Evolutionary conservation across 805 yeast genomes (phyloP).

Genomic region (Yarrowia sp.): DNA sequence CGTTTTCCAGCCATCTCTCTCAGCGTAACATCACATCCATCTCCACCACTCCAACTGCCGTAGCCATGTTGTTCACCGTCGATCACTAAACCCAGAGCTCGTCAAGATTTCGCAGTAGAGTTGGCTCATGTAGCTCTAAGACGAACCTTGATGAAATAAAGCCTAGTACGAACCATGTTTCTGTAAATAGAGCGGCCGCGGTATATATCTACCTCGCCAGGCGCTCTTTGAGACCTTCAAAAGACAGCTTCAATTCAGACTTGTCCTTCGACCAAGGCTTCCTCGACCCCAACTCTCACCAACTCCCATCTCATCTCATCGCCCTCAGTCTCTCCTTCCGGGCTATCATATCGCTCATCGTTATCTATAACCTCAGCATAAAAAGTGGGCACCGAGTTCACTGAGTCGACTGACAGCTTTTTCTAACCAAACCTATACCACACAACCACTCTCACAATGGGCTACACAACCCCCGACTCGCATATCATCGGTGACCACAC

Average conservation of each 20-base stretch:
- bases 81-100: constrained; percentile 12
- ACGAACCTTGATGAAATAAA: constrained; percentile 4
- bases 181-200: constrained; percentile 37
- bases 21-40: constrained; percentile 4
- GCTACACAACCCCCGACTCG: constrained; percentile 35
- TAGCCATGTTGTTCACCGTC: constrained; percentile 26
- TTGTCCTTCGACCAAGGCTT: no score
- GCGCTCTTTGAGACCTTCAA: neutral
- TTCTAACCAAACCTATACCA: neutral
- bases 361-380: neutral
- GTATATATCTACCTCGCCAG: constrained; percentile 24
- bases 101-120: constrained; percentile 13
- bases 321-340: constrained; percentile 8
- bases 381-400: neutral
- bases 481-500: constrained; percentile 34
- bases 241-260: no score
- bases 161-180: constrained; percentile 18
- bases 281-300: neutral
- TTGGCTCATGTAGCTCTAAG: constrained; percentile 10
- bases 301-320: neutral
- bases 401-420: no score
- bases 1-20: no score
- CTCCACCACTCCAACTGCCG: constrained; percentile 14
- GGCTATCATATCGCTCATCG: neutral
- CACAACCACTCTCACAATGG: constrained; percentile 4